Evolutionary conservation across 371 early-diverging fungal genomes (phyloP).

Genomic region (Mortierella sp.): DNA sequence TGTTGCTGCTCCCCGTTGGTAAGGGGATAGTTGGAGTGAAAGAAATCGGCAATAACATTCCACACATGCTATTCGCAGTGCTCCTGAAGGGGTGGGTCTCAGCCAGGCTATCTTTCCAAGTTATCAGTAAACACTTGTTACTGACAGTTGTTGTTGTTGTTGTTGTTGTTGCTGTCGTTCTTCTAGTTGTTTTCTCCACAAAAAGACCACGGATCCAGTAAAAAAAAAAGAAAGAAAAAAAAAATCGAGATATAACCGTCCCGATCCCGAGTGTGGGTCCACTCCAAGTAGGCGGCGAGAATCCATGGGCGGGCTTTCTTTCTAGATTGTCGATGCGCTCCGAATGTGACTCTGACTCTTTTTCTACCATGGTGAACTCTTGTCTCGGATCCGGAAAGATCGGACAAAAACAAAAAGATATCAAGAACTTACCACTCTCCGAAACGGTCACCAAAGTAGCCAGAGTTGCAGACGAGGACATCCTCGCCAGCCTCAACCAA

Average conservation of each 20-base stretch:
- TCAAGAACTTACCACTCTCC: slow-evolving; percentile 81
- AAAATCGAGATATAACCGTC: too few species aligned
- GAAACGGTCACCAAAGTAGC: slow-evolving; percentile 97
- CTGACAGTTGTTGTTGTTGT: too few species aligned
- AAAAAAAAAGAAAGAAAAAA: slow-evolving; percentile 10
- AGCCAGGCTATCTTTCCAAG: too few species aligned
- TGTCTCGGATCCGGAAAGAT: slow-evolving; percentile 3
- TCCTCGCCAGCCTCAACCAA: slow-evolving; percentile 90
- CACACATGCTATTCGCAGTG: not conserved
- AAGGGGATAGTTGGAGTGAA: too few species aligned
- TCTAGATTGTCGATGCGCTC: not conserved
- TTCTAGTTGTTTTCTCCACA: slow-evolving; percentile 12
- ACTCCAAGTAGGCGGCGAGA: too few species aligned
- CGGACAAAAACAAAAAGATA: not conserved
- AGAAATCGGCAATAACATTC: too few species aligned
- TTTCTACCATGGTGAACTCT: not conserved
- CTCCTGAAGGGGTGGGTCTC: not conserved
- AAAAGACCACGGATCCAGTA: slow-evolving; percentile 18
- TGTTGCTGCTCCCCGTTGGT: not conserved
- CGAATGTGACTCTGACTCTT: not conserved
- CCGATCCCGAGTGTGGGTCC: not conserved
- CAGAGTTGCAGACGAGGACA: slow-evolving; percentile 92
- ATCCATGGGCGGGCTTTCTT: slow-evolving; percentile 1
- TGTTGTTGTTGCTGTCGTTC: too few species aligned
- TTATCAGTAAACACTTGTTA: too few species aligned